Evolutionary conservation across 2,329 filamentous ascomycete genomes (phyloP).

Genomic region (Claviceps maximensis): DNA sequence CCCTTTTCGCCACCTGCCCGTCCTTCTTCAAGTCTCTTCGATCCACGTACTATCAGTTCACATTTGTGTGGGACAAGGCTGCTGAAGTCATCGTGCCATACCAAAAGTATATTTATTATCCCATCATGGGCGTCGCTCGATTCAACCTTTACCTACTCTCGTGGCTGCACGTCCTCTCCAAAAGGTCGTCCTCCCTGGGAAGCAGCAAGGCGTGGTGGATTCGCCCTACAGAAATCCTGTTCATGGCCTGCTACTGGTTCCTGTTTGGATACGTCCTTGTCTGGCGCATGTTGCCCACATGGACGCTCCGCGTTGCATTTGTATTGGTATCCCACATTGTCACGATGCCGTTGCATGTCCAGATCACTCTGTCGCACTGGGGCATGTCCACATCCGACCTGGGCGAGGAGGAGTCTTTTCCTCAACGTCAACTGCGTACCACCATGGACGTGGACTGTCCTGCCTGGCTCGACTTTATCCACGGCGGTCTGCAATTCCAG

Average conservation of each 20-base stretch:
- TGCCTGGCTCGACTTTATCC: slow-evolving; percentile 57
- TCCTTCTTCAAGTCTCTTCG: slow-evolving; percentile 50
- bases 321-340: slow-evolving; percentile 51
- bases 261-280: slow-evolving; percentile 55
- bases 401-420: slow-evolving; percentile 51
- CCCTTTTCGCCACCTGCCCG: slow-evolving; percentile 54
- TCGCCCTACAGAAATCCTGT: slow-evolving; percentile 49
- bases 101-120: slow-evolving; percentile 57
- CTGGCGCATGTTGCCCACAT: slow-evolving; percentile 45
- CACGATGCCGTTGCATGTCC: slow-evolving; percentile 56
- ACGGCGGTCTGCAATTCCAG: slow-evolving; percentile 62
- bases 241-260: slow-evolving; percentile 53
- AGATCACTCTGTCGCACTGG: slow-evolving; percentile 61
- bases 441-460: slow-evolving; percentile 66
- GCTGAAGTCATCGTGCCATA: slow-evolving; percentile 46
- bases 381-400: slow-evolving; percentile 56
- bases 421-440: slow-evolving; percentile 56
- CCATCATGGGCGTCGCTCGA: slow-evolving; percentile 51
- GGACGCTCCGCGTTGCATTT: slow-evolving; percentile 44
- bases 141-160: slow-evolving; percentile 61
- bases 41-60: slow-evolving; percentile 53
- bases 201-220: slow-evolving; percentile 50
- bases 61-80: slow-evolving; percentile 48
- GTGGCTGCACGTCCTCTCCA: slow-evolving; percentile 49
- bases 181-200: slow-evolving; percentile 41